Conservation (phyloP, 1,139 yeast species). For the Geotrichum aggregatum region DNA sequence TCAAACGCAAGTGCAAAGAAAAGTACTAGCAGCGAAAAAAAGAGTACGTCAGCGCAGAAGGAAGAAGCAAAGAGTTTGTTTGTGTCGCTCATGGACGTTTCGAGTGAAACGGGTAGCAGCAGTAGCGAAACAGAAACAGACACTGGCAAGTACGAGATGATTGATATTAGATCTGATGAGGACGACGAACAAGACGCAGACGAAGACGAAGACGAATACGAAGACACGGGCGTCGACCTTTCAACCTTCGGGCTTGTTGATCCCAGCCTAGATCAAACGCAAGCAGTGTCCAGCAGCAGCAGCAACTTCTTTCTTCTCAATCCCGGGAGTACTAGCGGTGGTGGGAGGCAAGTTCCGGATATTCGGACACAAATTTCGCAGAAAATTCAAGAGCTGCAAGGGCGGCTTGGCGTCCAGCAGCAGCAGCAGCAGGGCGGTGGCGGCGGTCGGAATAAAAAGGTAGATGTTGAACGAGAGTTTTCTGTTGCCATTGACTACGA, state of each 20-base stretch:
- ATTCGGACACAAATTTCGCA: conserved; percentile 2
- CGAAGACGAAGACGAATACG: background rate
- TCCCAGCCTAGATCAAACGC: background rate
- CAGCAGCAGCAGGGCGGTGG: no score
- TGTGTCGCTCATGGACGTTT: background rate
- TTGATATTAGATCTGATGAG: background rate
- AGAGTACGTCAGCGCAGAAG: no score
- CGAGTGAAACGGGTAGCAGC: no score
- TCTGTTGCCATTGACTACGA: background rate
- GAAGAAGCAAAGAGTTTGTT: background rate
- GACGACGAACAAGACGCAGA: conserved; percentile 1
- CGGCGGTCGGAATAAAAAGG: no score
- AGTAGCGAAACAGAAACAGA: no score
- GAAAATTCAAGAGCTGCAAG: background rate
- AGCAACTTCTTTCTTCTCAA: background rate
- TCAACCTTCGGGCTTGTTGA: conserved; percentile 2
- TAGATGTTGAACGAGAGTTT: background rate
- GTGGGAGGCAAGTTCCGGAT: background rate
- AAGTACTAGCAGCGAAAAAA: no score
- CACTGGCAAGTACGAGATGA: background rate
- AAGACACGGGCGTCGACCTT: background rate
- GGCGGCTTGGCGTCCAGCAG: no score
- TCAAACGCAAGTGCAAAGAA: no score
- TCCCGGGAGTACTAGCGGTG: background rate
- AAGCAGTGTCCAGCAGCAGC: background rate